Evolutionary conservation across 1,284 basidiomycete species (phyloP).

Genomic region (Porodaedalea pini): DNA sequence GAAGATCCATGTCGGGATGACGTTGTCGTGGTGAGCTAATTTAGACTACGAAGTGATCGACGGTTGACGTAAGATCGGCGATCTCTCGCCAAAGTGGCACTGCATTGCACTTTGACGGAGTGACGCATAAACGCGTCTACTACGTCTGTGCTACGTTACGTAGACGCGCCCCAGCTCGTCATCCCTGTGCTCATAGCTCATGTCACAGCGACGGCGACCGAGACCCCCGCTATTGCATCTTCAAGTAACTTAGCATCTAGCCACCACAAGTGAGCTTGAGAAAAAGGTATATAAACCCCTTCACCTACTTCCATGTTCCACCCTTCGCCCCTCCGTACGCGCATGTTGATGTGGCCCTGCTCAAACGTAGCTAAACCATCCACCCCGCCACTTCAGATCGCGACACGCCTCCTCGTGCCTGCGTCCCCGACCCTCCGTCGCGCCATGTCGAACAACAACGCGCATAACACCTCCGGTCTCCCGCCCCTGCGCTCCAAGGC

Average conservation of each 20-base stretch:
- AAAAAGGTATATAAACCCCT: background rate
- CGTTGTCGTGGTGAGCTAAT: too few relatives aligned
- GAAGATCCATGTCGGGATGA: background rate
- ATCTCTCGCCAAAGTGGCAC: too few relatives aligned
- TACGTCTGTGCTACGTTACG: too few relatives aligned
- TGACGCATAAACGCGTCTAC: too few relatives aligned
- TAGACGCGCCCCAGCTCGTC: background rate
- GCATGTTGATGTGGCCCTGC: background rate
- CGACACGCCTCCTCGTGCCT: slow-evolving; percentile 13
- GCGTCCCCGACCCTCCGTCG: slow-evolving; percentile 13
- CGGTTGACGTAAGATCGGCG: background rate
- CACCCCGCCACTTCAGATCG: background rate
- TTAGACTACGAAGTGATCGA: background rate
- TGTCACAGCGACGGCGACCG: background rate
- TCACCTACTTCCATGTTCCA: background rate
- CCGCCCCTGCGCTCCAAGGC: slow-evolving; percentile 36
- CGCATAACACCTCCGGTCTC: slow-evolving; percentile 41
- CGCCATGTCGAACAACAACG: slow-evolving; percentile 31
- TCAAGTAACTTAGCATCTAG: background rate
- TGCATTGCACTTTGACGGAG: too few relatives aligned
- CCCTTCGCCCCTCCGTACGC: background rate
- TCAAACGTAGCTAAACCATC: background rate
- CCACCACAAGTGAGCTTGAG: background rate
- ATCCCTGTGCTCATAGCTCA: slow-evolving; percentile 1
- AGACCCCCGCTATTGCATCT: background rate